phyloP scores from a whole-genome alignment of 495 filamentous ascomycete species.

The Podospora pseudocomata region DNA sequence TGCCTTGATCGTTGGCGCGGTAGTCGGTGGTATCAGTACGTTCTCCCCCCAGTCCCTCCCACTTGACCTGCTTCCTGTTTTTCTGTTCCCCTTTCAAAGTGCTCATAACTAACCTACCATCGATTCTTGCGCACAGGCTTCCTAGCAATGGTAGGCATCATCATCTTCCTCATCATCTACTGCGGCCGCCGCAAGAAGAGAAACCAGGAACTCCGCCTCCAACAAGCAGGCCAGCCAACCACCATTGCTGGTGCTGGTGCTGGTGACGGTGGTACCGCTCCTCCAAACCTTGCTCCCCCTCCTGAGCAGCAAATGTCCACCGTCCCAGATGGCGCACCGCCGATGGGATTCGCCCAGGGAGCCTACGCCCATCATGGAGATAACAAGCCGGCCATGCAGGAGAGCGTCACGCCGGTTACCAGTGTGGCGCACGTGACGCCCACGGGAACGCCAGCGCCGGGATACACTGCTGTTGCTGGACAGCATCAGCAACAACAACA shows the following conservation, averaged over 20 bases:
- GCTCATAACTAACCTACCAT: neutral
- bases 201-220: slow-evolving; percentile 17
- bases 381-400: neutral
- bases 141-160: slow-evolving; percentile 39
- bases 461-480: neutral
- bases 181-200: slow-evolving; percentile 34
- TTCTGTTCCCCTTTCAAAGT: neutral
- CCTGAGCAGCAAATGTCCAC: neutral
- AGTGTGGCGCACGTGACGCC: neutral
- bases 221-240: neutral
- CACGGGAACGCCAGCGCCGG: neutral
- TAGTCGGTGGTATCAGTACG: slow-evolving; percentile 43
- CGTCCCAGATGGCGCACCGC: neutral
- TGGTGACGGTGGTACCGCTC: neutral
- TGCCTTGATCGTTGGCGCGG: slow-evolving; percentile 41
- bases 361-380: neutral
- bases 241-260: neutral
- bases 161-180: slow-evolving; percentile 37
- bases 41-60: neutral
- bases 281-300: neutral
- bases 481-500: neutral
- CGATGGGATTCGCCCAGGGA: neutral
- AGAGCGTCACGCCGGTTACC: neutral
- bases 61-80: neutral
- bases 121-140: slow-evolving; percentile 20